phyloP scores from a whole-genome alignment of 352 stramenopile genomes.

The Phytopythium ostracodes region DNA sequence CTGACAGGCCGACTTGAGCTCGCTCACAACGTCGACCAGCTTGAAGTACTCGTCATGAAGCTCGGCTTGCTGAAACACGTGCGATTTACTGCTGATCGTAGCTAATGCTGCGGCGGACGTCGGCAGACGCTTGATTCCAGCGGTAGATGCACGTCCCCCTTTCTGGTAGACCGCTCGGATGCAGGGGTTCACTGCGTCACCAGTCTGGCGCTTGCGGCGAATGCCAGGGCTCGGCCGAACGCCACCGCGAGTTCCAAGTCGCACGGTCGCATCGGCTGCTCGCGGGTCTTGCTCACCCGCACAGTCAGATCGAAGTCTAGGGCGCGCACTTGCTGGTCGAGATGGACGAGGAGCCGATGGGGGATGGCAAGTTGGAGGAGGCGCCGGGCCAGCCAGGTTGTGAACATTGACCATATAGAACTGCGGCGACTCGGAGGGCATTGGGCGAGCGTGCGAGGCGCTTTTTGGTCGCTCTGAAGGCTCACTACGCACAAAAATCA shows the following conservation, averaged over 20 bases:
- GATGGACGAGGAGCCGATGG: constrained; percentile 1
- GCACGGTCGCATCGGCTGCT: not conserved
- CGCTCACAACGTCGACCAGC: constrained; percentile 44
- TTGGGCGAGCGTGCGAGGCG: constrained; percentile 25
- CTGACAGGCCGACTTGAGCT: constrained; percentile 42
- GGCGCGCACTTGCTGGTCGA: constrained; percentile 40
- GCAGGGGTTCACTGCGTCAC: constrained; percentile 31
- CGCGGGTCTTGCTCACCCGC: constrained; percentile 4
- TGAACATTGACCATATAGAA: constrained; percentile 53
- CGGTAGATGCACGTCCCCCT: constrained; percentile 17
- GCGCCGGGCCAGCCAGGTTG: constrained; percentile 25
- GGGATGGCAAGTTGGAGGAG: not conserved
- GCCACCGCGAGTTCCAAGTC: not conserved
- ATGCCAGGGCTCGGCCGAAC: constrained; percentile 12
- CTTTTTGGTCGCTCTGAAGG: constrained; percentile 31
- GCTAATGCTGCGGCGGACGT: constrained; percentile 18
- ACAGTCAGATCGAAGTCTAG: constrained; percentile 18
- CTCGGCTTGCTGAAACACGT: constrained; percentile 49
- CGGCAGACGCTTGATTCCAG: constrained; percentile 14
- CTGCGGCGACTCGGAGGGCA: constrained; percentile 40
- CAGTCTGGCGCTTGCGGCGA: constrained; percentile 34
- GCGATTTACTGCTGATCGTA: constrained; percentile 30
- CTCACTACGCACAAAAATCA: constrained; percentile 20
- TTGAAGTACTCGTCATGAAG: constrained; percentile 62
- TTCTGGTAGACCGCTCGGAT: constrained; percentile 52